Evolutionary conservation across 768 basidiomycete genomes (phyloP).

Genomic region (Hygrophoropsis aurantiaca): DNA sequence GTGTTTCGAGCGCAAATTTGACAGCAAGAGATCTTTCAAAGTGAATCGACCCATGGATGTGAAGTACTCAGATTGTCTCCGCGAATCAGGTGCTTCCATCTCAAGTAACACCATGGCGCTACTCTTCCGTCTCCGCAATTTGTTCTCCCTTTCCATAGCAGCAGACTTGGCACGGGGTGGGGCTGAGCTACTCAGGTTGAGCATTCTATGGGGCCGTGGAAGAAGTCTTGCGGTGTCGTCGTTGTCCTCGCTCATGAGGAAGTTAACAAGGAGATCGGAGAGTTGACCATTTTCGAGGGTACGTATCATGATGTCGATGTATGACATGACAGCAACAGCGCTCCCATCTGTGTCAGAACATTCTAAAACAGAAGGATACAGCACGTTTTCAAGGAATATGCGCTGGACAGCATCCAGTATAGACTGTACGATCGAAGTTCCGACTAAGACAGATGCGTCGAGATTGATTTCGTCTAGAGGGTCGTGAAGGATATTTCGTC

Average conservation of each 20-base stretch:
- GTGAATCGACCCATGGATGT: constrained; percentile 88
- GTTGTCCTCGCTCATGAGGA: constrained; percentile 84
- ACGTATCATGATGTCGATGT: constrained; percentile 85
- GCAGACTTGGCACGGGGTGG: constrained; percentile 35
- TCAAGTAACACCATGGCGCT: constrained; percentile 91
- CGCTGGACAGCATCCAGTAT: constrained; percentile 80
- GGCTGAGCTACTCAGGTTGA: constrained; percentile 36
- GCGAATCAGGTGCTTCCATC: constrained; percentile 74
- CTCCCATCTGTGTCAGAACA: constrained; percentile 94
- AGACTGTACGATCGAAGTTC: constrained; percentile 78
- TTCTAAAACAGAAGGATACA: constrained; percentile 91
- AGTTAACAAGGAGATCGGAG: constrained; percentile 69
- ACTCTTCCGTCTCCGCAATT: constrained; percentile 68
- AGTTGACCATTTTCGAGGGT: constrained; percentile 70
- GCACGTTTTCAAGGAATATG: constrained; percentile 89
- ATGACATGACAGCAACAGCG: constrained; percentile 93
- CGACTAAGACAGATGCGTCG: constrained; percentile 67
- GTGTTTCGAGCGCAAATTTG: constrained; percentile 71
- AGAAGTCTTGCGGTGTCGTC: constrained; percentile 56
- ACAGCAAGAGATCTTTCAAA: constrained; percentile 81
- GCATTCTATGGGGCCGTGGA: constrained; percentile 40
- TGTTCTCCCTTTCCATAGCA: constrained; percentile 40
- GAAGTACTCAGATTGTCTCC: constrained; percentile 76
- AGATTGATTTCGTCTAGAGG: constrained; percentile 36
- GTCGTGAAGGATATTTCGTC: constrained; percentile 54